Evolutionary conservation across 2,329 filamentous ascomycete genomes (phyloP), one percentile per base, ranked within the genome.

Genomic region (Claviceps lovelessii): DNA sequence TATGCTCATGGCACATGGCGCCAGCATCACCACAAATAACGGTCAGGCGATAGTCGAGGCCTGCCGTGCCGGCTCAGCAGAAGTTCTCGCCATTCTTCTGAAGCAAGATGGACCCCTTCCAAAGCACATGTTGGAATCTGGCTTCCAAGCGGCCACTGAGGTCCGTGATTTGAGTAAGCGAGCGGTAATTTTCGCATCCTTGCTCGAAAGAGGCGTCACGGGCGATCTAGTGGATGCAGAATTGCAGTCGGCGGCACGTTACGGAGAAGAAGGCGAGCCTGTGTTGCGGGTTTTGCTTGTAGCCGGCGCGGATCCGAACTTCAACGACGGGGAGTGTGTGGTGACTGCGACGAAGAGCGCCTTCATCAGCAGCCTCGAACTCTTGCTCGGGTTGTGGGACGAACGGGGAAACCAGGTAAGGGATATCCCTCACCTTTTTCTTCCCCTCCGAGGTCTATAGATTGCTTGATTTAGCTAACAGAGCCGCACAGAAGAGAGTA

Each of bases 1-100:
- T 35, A 64, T 79, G 1, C 68, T 82, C 8, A 72, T 81, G 52
- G 66, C 71, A 9, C 69, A 79, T 49, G 78, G 78, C 0, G 79
- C 76, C 1, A 76, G 68, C 48, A 70, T 76, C 3, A 73, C 77
- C 3, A 72, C 74, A 48, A 73, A 73, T 10, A 72, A 75, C 31
- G 77, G 78, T 5, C 74, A 79, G 54, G 76, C 77, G 2, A 69
- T 82, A 9, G 68, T 81, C 1, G 74, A 78, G 58, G 77, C 79
- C 0, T 79, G 76, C 37, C 71, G 74, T 2, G 72, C 73, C 0
- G 79, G 78, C 0, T 72, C 74, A 0, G 64, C 71, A 0, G 73
- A 74, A 4, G 73, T 81, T 5, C 61, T 82, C 3, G 64, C 69
- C 42, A 73, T 81, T 63, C 65, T 82, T 0, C 64, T 82, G 0